Evolutionary conservation across 1,284 basidiomycete species (phyloP), one percentile per base, ranked within the genome.

Genomic region (Meripilus lineatus): DNA sequence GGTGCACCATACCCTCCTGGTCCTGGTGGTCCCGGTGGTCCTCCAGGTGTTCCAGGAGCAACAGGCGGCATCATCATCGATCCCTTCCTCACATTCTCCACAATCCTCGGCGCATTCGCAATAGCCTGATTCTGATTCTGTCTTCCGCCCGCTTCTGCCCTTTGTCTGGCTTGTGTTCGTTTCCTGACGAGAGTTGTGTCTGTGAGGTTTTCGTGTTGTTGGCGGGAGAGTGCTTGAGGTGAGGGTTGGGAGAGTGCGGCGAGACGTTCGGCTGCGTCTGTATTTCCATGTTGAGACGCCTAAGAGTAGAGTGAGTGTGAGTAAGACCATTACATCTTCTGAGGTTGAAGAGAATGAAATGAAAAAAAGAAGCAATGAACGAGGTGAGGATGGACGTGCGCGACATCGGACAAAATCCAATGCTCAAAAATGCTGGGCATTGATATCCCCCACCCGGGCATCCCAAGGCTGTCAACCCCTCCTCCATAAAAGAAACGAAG

Each of bases 121-220:
- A 50, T 45, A 10, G 47, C 45, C n/a, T 54, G 40, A 1, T 40
- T 38, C 5, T 54, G 43, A 7, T 50, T 25, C 7, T 48, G 30
- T 23, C 56, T 55, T 15, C 64, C 58, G 14, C 53, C 44, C 17
- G 67, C 72, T 34, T 87, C 81, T 15, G 85, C 82, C 15, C 82
- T 71, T 56, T 81, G 70, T 54, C 82, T 81, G 3, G 93, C 93
- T 54, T 84, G 81, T 0, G 93, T 94, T 13, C 89, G 79, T 50
- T 82, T 86, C 3, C 93, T 74, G 8, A 93, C 84, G 28, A 97
- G 77, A 50, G 84, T 91, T 32, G 68, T 69, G 56, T 93, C 84
- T 11, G 92, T 84, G 47, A 91, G 77, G 1, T 67, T 69, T 51
- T 93, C 81, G 66, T 96, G 91, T 49, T 95, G 85, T 37, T 78